These are phyloP conservation scores for Candida yuanshanica DNA, from an alignment of 805 yeast species.

Conservation along the genomic window DNA sequence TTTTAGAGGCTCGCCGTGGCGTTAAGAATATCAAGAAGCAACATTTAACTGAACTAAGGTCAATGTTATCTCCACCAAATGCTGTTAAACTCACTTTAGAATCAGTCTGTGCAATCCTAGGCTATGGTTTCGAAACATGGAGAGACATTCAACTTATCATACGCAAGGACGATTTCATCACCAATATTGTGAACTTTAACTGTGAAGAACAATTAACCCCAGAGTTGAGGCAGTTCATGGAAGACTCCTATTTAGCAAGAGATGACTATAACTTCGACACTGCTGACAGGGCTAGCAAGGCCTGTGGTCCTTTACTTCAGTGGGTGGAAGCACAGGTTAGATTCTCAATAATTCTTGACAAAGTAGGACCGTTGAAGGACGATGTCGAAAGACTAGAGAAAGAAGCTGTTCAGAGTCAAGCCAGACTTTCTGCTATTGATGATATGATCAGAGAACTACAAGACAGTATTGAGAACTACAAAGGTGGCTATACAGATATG, in stretches of 20 bases:
- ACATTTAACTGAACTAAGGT: slow-evolving; percentile 81
- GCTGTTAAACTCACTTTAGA: slow-evolving; percentile 82
- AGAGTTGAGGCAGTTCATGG: slow-evolving; percentile 51
- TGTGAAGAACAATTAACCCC: slow-evolving; percentile 51
- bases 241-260: slow-evolving; percentile 50
- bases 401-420: slow-evolving; percentile 55
- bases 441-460: slow-evolving; percentile 78
- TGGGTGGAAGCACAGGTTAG: slow-evolving; percentile 90
- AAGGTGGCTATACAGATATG: slow-evolving; percentile 60
- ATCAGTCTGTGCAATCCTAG: slow-evolving; percentile 79
- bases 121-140: slow-evolving; percentile 65
- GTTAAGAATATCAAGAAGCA: slow-evolving; percentile 92
- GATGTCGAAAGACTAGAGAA: slow-evolving; percentile 60
- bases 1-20: slow-evolving; percentile 76
- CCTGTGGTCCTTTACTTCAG: slow-evolving; percentile 84
- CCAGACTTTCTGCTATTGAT: slow-evolving; percentile 67
- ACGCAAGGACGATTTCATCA: slow-evolving; percentile 80
- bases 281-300: slow-evolving; percentile 86
- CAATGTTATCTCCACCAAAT: slow-evolving; percentile 88
- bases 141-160: slow-evolving; percentile 77
- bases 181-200: slow-evolving; percentile 72
- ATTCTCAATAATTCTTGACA: slow-evolving; percentile 66
- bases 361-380: slow-evolving; percentile 63
- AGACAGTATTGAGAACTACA: slow-evolving; percentile 59
- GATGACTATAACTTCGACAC: slow-evolving; percentile 64